Percentiles rank a stretch among this genome's conserved stretches.
Evolutionary conservation across 805 yeast species (phyloP).

Genomic region (Kuraishia borneana): DNA sequence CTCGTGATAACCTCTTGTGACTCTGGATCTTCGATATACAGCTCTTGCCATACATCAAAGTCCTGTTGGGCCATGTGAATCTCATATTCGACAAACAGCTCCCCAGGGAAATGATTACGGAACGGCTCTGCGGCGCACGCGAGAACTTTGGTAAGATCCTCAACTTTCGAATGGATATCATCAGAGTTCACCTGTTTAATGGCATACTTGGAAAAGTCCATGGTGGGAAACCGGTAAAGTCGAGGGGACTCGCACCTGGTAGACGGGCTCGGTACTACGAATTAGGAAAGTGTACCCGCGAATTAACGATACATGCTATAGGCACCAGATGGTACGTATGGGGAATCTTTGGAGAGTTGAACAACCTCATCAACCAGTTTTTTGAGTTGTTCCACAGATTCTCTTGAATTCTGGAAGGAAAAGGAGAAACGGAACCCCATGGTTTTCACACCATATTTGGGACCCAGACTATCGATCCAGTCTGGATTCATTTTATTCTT

Average conservation of each 20-base stretch:
- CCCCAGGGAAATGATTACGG: background rate
- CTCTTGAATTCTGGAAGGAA: slow-evolving; percentile 55
- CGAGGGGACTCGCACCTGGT: too few relatives aligned
- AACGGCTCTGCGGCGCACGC: background rate
- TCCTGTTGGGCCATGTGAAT: background rate
- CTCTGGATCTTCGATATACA: background rate
- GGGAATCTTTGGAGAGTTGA: slow-evolving; percentile 40
- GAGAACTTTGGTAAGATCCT: background rate
- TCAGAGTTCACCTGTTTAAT: background rate
- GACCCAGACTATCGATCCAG: slow-evolving; percentile 28
- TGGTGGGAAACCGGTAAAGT: too few relatives aligned
- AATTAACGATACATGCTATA: too few relatives aligned
- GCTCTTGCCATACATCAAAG: background rate
- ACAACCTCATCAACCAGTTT: slow-evolving; percentile 44
- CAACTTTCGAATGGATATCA: background rate
- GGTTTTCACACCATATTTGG: slow-evolving; percentile 48
- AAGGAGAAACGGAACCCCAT: slow-evolving; percentile 73
- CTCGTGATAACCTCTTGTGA: background rate
- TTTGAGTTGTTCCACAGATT: slow-evolving; percentile 46
- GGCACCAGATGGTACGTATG: slow-evolving; percentile 30
- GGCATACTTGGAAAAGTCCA: too few relatives aligned
- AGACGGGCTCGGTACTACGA: too few relatives aligned
- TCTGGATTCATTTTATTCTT: slow-evolving; percentile 42
- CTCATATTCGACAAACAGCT: background rate
- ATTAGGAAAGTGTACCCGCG: too few relatives aligned